These are phyloP conservation scores for Fusarium austroafricanum DNA, from an alignment of 2,329 filamentous ascomycete species.

Conservation along the genomic window DNA sequence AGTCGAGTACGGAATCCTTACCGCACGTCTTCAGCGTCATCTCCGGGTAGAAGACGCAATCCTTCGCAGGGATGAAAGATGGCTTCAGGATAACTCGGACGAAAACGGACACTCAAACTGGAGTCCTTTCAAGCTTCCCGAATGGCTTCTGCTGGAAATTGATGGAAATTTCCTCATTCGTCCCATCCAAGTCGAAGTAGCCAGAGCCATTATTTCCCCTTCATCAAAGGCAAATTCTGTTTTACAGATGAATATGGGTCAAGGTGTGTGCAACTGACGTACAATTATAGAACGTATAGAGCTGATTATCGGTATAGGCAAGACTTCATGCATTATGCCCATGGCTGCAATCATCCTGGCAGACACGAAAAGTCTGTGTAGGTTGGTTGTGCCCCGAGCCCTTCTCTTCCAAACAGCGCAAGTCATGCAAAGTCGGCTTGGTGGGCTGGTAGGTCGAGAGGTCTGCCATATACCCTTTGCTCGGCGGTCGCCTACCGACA, in stretches of 20 bases:
- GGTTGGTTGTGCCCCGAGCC: conserved; percentile 68
- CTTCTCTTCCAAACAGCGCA: conserved; percentile 68
- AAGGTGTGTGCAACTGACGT: conserved; percentile 52
- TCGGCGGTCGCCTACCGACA: conserved; percentile 56
- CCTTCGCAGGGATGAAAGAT: conserved; percentile 37
- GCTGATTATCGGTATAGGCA: conserved; percentile 53
- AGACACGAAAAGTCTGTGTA: conserved; percentile 57
- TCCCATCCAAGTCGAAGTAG: conserved; percentile 70
- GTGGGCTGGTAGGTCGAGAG: conserved; percentile 63
- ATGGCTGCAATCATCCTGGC: conserved; percentile 61
- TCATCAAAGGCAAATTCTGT: conserved; percentile 65
- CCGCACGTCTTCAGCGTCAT: conserved; percentile 60
- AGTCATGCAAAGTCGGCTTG: conserved; percentile 64
- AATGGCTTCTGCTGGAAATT: conserved; percentile 75
- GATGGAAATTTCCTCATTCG: conserved; percentile 72
- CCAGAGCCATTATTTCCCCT: conserved; percentile 67
- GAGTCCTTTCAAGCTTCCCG: conserved; percentile 61
- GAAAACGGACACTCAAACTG: conserved; percentile 66
- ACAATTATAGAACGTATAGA: accelerated
- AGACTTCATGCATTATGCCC: conserved; percentile 68
- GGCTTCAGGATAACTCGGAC: conserved; percentile 59
- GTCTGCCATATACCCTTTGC: conserved; percentile 69
- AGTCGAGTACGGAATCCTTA: conserved; percentile 55
- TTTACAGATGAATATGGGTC: conserved; percentile 74
- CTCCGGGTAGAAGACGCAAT: conserved; percentile 54